Base-by-base conservation (phyloP, 2,329 filamentous ascomycete genomes). In the Colletotrichum sp. region DNA sequence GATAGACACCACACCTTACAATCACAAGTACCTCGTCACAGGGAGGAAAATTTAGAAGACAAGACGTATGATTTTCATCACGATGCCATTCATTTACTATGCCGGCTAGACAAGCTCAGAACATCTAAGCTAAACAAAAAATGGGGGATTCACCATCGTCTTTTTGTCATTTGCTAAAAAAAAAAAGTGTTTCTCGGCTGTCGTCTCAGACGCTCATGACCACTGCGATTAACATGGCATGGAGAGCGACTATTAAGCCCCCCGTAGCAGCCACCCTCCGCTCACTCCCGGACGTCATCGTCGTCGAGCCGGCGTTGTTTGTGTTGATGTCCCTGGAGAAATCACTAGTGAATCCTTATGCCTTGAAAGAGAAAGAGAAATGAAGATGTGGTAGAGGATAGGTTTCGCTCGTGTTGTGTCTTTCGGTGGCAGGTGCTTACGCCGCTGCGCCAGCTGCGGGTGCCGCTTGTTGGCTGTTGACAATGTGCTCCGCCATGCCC, bases 401-500 rank as follows among this genome's bases (percentile, higher is more conserved):
- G 48, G 21, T 30, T 10, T 36, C 66, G 57, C 66, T 28, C n/a
- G 43, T 36, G n/a, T 36, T 48, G n/a, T 57, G 52, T 32, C 9
- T 32, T 18, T 75, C 34, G 57, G 70, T 75, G 43, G 57, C 70
- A 68, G 43, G 68, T 75, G 73, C 73, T 75, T 75, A 75, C 73
- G 73, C 73, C 73, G 73, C 43, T 65, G 70, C 73, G 57, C 72
- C 72, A 15, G 72, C 30, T 59, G 67, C 72, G 24, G 70, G 30
- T n/a, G 30, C 39, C 48, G 39, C 73, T 57, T 68, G 39, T 66
- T 75, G 71, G 21, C 55, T 60, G 67, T 66, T 75, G 26, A 71
- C 59, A 21, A 76, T 24, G 57, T 78, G 76, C 76, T 77, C 74
- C 16, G 89, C 90, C 81, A 91, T 86, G 15, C 88, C 89, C 36